These are phyloP conservation scores for Phyllosticta citriasiana DNA, from an alignment of 2,329 filamentous ascomycete species.

Conservation along the genomic window DNA sequence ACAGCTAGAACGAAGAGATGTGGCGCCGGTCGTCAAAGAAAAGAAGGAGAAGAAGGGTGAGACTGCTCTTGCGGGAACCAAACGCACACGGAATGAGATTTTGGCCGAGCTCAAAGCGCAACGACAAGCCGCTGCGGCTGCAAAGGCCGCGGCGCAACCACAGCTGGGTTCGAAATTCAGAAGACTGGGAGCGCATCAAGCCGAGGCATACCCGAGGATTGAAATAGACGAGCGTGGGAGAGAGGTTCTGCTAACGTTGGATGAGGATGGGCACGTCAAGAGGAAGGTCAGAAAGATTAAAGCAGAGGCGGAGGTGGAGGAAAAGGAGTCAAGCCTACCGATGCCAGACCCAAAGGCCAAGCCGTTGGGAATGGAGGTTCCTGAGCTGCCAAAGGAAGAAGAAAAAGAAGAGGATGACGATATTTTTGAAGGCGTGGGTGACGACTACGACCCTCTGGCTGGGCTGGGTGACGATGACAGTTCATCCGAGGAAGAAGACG, in stretches of 20 bases:
- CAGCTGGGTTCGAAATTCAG: conserved; percentile 46
- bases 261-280: conserved; percentile 51
- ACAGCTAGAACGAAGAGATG: conserved; percentile 53
- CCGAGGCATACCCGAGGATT: conserved; percentile 42
- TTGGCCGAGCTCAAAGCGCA: conserved; percentile 49
- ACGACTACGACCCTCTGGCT: conserved; percentile 51
- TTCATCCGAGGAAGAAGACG: conserved; percentile 30
- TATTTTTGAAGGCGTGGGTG: conserved; percentile 52
- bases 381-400: conserved; percentile 18
- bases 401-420: conserved; percentile 44
- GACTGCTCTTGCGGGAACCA: conserved; percentile 40
- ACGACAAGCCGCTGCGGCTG: conserved; percentile 34
- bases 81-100: conserved; percentile 49
- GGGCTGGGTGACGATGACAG: conserved; percentile 39
- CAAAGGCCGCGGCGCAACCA: conserved; percentile 35
- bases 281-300: conserved; percentile 48
- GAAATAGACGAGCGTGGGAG: conserved; percentile 46
- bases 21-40: conserved; percentile 56
- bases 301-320: conserved; percentile 28
- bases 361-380: conserved; percentile 43
- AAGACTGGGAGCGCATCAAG: conserved; percentile 36
- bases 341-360: conserved; percentile 36
- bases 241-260: conserved; percentile 50
- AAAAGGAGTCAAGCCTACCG: conserved; percentile 26
- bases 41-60: conserved; percentile 44